phyloP scores from a whole-genome alignment of 139 green algal species.

The Nannochloris sp. region DNA sequence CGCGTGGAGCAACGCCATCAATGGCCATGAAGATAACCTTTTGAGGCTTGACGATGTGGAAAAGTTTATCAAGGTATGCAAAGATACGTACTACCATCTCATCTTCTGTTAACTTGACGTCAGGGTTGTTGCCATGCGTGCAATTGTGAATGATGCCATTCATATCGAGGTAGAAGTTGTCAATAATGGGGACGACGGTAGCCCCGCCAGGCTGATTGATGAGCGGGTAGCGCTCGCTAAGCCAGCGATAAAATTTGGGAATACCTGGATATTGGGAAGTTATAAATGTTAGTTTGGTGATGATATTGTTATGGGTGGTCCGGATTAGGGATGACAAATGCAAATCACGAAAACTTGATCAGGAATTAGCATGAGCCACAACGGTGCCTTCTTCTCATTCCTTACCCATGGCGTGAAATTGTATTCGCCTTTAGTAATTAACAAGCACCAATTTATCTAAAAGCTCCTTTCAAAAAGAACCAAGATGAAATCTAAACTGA shows the following conservation, averaged over 20 bases:
- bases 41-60: slow-evolving; percentile 79
- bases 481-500: too few species aligned
- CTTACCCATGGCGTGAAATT: too few species aligned
- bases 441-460: too few species aligned
- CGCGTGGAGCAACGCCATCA: slow-evolving; percentile 80
- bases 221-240: slow-evolving; percentile 90
- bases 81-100: slow-evolving; percentile 90
- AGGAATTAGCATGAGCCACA: too few species aligned
- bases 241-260: slow-evolving; percentile 95
- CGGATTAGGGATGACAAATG: too few species aligned
- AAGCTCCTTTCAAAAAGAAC: too few species aligned
- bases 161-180: slow-evolving; percentile 95
- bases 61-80: slow-evolving; percentile 83
- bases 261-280: slow-evolving; percentile 62
- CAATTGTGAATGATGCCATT: slow-evolving; percentile 97
- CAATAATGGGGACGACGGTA: slow-evolving; percentile 59
- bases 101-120: slow-evolving; percentile 67
- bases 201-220: slow-evolving; percentile 73
- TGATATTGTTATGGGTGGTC: too few species aligned
- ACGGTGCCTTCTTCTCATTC: too few species aligned
- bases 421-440: too few species aligned
- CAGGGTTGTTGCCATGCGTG: slow-evolving; percentile 81
- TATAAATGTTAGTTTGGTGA: too few species aligned
- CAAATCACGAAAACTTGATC: too few species aligned
- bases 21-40: slow-evolving; percentile 93